phyloP scores from a whole-genome alignment of 2,329 filamentous ascomycete species.

The Allantophomopsis cytisporea region DNA sequence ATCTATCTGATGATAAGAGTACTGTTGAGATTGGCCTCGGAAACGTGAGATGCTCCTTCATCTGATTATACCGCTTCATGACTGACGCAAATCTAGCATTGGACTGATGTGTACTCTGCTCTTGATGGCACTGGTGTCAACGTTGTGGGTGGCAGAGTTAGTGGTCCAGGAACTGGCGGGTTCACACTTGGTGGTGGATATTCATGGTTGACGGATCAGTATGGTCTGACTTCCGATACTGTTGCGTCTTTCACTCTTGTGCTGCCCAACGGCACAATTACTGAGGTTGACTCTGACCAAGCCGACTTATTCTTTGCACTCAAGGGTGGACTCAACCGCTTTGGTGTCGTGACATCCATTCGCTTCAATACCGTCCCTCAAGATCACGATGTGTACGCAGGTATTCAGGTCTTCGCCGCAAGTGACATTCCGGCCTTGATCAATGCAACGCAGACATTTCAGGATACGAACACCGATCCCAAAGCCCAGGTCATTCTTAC shows the following conservation, averaged over 20 bases:
- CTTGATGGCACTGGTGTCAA: constrained; percentile 6
- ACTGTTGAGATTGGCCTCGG: constrained; percentile 7
- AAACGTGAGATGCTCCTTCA: constrained; percentile 10
- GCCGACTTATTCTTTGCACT: constrained; percentile 20
- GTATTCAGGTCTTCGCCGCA: constrained; percentile 15
- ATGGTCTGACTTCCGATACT: constrained; percentile 21
- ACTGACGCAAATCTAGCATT: constrained; percentile 4
- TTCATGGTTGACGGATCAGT: constrained; percentile 15
- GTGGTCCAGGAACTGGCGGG: constrained; percentile 17
- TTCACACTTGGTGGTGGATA: constrained; percentile 20
- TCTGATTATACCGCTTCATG: no score
- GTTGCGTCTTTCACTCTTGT: constrained; percentile 10
- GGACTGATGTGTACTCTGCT: constrained; percentile 6
- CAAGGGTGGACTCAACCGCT: constrained; percentile 9
- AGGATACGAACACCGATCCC: constrained; percentile 11
- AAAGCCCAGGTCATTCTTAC: constrained; percentile 17
- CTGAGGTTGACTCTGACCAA: constrained; percentile 14
- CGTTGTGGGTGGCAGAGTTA: constrained; percentile 9
- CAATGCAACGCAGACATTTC: constrained; percentile 14
- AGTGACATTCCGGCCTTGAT: constrained; percentile 9
- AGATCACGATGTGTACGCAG: constrained; percentile 9
- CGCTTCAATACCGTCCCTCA: constrained; percentile 19
- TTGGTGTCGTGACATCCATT: constrained; percentile 18
- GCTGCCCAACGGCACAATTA: constrained; percentile 15
- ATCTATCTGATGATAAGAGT: constrained; percentile 8